These are phyloP conservation scores for Oryza glumipatula DNA, from an alignment of 176 grass and related monocot species.

Conservation along the genomic window DNA sequence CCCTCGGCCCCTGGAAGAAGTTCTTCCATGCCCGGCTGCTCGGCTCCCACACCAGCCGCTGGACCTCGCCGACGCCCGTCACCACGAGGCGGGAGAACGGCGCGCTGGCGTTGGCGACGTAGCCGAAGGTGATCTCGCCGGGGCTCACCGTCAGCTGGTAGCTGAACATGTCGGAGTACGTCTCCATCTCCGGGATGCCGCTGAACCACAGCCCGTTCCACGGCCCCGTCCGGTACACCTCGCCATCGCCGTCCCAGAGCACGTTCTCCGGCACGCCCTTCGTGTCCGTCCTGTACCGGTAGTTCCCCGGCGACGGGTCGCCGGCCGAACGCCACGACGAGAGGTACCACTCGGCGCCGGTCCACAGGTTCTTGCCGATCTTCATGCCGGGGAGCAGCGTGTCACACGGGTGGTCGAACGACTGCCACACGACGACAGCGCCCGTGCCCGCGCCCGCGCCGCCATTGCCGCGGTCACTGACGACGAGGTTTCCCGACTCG, in stretches of 20 bases:
- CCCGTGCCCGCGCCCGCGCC: too few species aligned
- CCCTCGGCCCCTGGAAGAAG: background rate
- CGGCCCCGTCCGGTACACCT: constrained; percentile 20
- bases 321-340: background rate
- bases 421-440: constrained; percentile 27
- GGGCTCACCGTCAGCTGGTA: constrained; percentile 12
- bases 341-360: constrained; percentile 21
- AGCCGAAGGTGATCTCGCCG: constrained; percentile 30
- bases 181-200: constrained; percentile 38
- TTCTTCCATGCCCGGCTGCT: background rate
- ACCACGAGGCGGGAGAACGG: constrained; percentile 26
- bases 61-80: background rate
- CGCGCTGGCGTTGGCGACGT: background rate
- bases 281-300: background rate
- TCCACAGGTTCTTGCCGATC: constrained; percentile 33
- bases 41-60: constrained; percentile 23
- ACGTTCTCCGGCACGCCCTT: constrained; percentile 6
- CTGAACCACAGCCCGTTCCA: constrained; percentile 43
- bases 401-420: constrained; percentile 32
- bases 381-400: constrained; percentile 30
- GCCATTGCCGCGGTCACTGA: background rate
- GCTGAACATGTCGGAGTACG: constrained; percentile 2
- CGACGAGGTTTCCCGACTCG: constrained; percentile 19
- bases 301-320: constrained; percentile 37
- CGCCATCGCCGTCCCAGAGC: background rate